Percentiles rank a stretch among this genome's conserved stretches.
These are phyloP conservation scores for Tagetes erecta DNA, from an alignment of 129 eudicot species.

Conservation along the genomic window DNA sequence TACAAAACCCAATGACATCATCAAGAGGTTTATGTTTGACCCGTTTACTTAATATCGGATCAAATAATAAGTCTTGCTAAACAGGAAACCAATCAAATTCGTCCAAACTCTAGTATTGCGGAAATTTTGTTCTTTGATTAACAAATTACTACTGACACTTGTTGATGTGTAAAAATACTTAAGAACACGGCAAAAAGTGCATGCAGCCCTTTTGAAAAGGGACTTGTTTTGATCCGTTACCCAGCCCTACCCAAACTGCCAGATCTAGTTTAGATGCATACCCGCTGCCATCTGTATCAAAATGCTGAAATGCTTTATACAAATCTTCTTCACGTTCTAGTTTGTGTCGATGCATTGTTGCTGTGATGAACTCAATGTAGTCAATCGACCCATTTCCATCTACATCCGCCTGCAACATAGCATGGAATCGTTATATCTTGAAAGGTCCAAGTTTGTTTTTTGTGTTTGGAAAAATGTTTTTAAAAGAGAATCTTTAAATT, in stretches of 20 bases:
- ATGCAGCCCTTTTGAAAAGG: background rate
- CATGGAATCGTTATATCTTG: too few relatives aligned
- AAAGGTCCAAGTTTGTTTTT: too few relatives aligned
- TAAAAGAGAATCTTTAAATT: too few relatives aligned
- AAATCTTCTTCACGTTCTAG: conserved; percentile 80
- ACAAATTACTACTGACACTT: background rate
- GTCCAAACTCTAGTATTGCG: background rate
- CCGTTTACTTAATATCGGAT: background rate
- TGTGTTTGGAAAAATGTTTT: too few relatives aligned
- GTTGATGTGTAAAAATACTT: background rate
- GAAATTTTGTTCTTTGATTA: background rate
- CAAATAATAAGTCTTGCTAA: background rate
- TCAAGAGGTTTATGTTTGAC: background rate
- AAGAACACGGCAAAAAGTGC: background rate
- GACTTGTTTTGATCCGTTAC: background rate
- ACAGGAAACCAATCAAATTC: background rate
- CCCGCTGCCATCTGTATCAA: conserved; percentile 87
- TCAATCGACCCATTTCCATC: conserved; percentile 94
- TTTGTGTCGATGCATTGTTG: conserved; percentile 94
- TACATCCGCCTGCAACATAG: conserved; percentile 68
- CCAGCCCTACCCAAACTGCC: background rate
- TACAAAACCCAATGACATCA: background rate
- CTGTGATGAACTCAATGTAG: conserved; percentile 90
- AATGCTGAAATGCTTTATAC: conserved; percentile 83
- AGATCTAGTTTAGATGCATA: conserved; percentile 30